Evolutionary conservation across 2,329 filamentous ascomycete species (phyloP), one percentile per base, ranked within the genome.

Genomic region (Nigrospora osmanthi): DNA sequence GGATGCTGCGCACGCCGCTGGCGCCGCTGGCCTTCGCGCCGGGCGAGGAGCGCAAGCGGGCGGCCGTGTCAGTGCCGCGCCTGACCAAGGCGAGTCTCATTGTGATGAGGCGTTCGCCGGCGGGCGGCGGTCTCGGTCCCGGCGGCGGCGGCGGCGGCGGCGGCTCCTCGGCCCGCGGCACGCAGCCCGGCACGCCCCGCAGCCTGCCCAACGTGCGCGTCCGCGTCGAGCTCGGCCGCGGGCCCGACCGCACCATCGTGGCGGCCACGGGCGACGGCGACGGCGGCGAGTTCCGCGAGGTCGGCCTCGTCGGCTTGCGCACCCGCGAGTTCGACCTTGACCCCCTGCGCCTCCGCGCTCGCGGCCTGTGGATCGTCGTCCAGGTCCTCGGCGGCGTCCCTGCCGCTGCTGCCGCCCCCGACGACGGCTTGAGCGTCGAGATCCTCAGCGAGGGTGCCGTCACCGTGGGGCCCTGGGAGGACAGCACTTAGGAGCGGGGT

Each of bases 281-380:
- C 35, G 45, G 79, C n/a, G 87, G 87, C 6, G 80, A 83, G 48
- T 93, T 89, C 57, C 79, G 78, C 38, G 87, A 94, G 62, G 75
- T 60, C 75, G 16, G 72, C 74, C 6, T 71, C 74, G 47, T 80
- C 6, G 57, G 80, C 0, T 73, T 94, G 23, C 75, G 87, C 40
- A 86, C 85, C 2, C 71, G 79, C 13, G 83, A 91, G 51, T 75
- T 94, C 42, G 84, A 94, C 64, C 66, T 95, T 36, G 80, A 81
- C 38, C 85, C 87, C 0, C 73, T 69, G n/a, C 64, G 76, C 51
- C 68, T 71, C 46, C 65, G 65, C 30, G 65, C 65, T 11, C 75
- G 76, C 16, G 82, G 82, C 15, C 62, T 89, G 46, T 94, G 86
- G 85, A 70, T 96, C 43, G 83, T 95, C 6, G 69, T 96, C 36